Percentiles rank a stretch among this genome's conserved stretches.
phyloP scores from a whole-genome alignment of 352 stramenopile species.

The Phytophthora constricta region DNA sequence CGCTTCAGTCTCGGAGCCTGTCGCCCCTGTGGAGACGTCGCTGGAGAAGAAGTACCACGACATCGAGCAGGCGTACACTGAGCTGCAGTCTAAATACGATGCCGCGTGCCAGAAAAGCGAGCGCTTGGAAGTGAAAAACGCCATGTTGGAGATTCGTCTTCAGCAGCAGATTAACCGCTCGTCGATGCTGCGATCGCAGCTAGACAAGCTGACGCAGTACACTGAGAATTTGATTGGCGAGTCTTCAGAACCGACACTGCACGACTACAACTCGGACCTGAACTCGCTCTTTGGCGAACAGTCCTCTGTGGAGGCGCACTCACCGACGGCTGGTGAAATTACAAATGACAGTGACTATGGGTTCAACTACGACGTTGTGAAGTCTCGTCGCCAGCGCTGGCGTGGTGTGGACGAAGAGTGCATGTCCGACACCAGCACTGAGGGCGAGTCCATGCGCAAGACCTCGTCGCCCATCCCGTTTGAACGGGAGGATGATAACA shows the following conservation, averaged over 20 bases:
- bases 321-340: slow-evolving; percentile 48
- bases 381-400: slow-evolving; percentile 40
- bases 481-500: slow-evolving; percentile 37
- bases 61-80: slow-evolving; percentile 54
- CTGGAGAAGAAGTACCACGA: slow-evolving; percentile 58
- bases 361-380: slow-evolving; percentile 51
- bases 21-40: slow-evolving; percentile 21
- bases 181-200: slow-evolving; percentile 65
- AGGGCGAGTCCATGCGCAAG: slow-evolving; percentile 45
- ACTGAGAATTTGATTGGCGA: slow-evolving; percentile 68
- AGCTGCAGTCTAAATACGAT: slow-evolving; percentile 69
- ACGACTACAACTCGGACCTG: slow-evolving; percentile 57
- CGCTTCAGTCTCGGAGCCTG: slow-evolving; percentile 30
- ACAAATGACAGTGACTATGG: slow-evolving; percentile 42
- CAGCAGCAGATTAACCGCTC: slow-evolving; percentile 71
- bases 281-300: slow-evolving; percentile 59
- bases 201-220: slow-evolving; percentile 78
- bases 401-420: slow-evolving; percentile 57
- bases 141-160: slow-evolving; percentile 67
- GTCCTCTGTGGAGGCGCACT: slow-evolving; percentile 41
- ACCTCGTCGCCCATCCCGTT: slow-evolving; percentile 33
- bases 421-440: slow-evolving; percentile 65
- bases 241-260: slow-evolving; percentile 57
- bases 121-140: slow-evolving; percentile 64
- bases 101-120: slow-evolving; percentile 48